Evolutionary conservation across 192 early-diverging fungal genomes (phyloP), one percentile per base, ranked within the genome.

Genomic region (Backusella liffmaniae): DNA sequence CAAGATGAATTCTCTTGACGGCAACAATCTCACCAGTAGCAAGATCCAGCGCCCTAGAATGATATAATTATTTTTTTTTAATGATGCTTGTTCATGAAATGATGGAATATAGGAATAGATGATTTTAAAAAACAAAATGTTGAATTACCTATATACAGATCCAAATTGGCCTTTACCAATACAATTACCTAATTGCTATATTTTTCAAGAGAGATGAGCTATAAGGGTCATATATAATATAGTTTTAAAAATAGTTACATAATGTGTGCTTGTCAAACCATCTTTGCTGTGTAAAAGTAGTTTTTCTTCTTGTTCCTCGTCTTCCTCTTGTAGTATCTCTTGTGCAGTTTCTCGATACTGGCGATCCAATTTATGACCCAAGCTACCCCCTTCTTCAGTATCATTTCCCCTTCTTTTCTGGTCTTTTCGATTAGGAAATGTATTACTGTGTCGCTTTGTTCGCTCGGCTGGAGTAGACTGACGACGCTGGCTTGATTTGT

Each of bases 141-240:
- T 39, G 10, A 41, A 44, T 62, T 80, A 91, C 90, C 83, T 87
- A 79, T 96, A 95, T 10, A 97, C 96, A 3, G 94, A 84, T 13
- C 94, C 96, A 83, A 96, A 97, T 73, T 97, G 94, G 10, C 96
- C 96, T 44, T 90, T 88, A 5, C 96, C 96, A 70, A 97, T 97
- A 67, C 93, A 92, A 73, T 92, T 92, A n/a, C 95, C 96, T 8
- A 97, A 77, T 83, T 93, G 92, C 84, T 93, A 84, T 74, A 78
- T 69, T 81, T 16, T 56, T 73, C 34, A 66, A 44, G 42, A 44
- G 42, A 44, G 86, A 44, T 86, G 86, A 36, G 88, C 72, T 0
- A 84, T 84, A 77, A 87, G 70, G 84, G 70, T 83, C 88, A 85
- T 51, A 84, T 85, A 72, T 83, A 87, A 85, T 51, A 84, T 85